These are phyloP conservation scores for Hypoxylon sp. DNA, from an alignment of 2,329 filamentous ascomycete genomes.

Conservation along the genomic window DNA sequence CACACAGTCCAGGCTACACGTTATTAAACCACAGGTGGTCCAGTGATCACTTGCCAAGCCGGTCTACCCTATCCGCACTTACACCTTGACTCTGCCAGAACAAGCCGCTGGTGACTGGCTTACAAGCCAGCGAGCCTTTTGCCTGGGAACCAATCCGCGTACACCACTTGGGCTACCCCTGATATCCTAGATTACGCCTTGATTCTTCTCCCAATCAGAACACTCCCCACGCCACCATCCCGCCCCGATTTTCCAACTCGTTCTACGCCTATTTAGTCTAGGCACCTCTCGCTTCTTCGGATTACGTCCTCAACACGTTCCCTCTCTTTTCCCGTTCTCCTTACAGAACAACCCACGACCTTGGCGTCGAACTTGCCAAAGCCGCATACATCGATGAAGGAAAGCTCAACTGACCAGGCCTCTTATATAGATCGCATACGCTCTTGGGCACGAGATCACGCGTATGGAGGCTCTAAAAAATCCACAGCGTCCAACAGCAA, in stretches of 20 bases:
- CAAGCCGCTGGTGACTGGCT: slow-evolving; percentile 27
- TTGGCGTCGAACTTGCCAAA: slow-evolving; percentile 56
- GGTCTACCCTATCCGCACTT: slow-evolving; percentile 19
- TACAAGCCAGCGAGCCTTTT: slow-evolving; percentile 12
- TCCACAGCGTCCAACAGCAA: slow-evolving; percentile 57
- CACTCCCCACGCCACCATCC: slow-evolving; percentile 36
- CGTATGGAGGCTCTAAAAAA: slow-evolving; percentile 67
- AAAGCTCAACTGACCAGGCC: slow-evolving; percentile 66
- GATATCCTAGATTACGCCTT: slow-evolving; percentile 42
- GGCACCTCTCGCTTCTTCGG: slow-evolving; percentile 36
- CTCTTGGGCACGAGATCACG: slow-evolving; percentile 68
- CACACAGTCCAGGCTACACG: slow-evolving; percentile 42
- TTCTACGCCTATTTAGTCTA: slow-evolving; percentile 49
- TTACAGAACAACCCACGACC: slow-evolving; percentile 49
- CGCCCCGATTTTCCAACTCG: slow-evolving; percentile 37
- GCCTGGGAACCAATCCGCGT: slow-evolving; percentile 32
- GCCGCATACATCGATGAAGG: slow-evolving; percentile 70
- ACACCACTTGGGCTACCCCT: slow-evolving; percentile 35
- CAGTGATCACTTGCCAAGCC: slow-evolving; percentile 39
- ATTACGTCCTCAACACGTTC: slow-evolving; percentile 36
- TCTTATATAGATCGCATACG: slow-evolving; percentile 70
- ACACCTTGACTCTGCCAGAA: slow-evolving; percentile 17
- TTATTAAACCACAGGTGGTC: slow-evolving; percentile 32
- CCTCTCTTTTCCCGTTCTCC: slow-evolving; percentile 41
- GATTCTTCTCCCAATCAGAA: slow-evolving; percentile 42